These are phyloP conservation scores for Coemansia sp. DNA, from an alignment of 192 early-diverging fungal species.

Conservation along the genomic window DNA sequence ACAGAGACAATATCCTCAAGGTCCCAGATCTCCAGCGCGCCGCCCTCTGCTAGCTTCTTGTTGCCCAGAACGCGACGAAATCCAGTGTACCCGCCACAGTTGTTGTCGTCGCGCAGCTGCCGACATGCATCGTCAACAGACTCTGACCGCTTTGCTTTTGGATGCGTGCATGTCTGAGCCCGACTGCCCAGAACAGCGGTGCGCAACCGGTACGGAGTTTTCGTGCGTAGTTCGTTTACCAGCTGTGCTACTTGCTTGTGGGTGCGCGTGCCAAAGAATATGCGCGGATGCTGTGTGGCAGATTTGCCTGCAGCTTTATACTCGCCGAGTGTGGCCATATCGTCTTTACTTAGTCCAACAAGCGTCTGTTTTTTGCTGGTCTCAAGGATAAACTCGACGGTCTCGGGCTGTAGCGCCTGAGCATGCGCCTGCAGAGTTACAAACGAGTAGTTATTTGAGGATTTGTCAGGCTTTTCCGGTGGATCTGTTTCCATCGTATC, in stretches of 20 bases:
- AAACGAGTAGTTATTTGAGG: too few relatives aligned
- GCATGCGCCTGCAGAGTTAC: too few relatives aligned
- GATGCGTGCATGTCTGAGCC: slow-evolving; percentile 57
- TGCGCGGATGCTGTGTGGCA: slow-evolving; percentile 16
- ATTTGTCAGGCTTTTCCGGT: too few relatives aligned
- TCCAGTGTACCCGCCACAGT: slow-evolving; percentile 14
- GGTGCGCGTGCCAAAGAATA: slow-evolving; percentile 60
- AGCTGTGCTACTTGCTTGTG: slow-evolving; percentile 64
- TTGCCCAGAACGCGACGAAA: slow-evolving; percentile 5
- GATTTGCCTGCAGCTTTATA: background rate
- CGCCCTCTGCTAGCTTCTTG: slow-evolving; percentile 10
- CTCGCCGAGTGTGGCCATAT: slow-evolving; percentile 18
- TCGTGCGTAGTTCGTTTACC: slow-evolving; percentile 56
- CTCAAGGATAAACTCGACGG: slow-evolving; percentile 12
- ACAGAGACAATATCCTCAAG: slow-evolving; percentile 59
- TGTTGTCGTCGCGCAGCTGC: slow-evolving; percentile 28
- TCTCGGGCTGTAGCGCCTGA: background rate
- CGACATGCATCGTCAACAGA: slow-evolving; percentile 39
- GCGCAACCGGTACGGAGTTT: slow-evolving; percentile 57
- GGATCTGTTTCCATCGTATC: background rate
- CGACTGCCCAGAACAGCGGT: slow-evolving; percentile 59
- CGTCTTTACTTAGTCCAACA: slow-evolving; percentile 14
- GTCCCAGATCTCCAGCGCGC: slow-evolving; percentile 57
- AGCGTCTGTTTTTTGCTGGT: slow-evolving; percentile 8
- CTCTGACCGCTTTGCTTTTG: slow-evolving; percentile 19